phyloP scores from a whole-genome alignment of 179 eudicot genomes.

The Drosera spatulata region DNA sequence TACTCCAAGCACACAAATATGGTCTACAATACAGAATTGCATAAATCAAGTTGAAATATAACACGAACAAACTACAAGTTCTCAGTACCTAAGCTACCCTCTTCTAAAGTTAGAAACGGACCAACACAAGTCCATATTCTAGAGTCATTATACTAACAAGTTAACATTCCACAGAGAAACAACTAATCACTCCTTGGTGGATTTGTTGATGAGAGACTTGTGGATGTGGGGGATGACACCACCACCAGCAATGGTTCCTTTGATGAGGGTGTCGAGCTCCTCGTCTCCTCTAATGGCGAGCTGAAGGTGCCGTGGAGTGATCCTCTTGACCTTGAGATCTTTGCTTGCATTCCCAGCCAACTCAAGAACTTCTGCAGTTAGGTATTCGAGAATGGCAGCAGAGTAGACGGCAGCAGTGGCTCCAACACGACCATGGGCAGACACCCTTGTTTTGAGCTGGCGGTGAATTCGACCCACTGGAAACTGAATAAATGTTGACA shows the following conservation, averaged over 20 bases:
- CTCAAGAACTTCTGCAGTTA: slow-evolving; percentile 49
- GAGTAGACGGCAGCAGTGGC: slow-evolving; percentile 52
- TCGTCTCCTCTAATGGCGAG: slow-evolving; percentile 54
- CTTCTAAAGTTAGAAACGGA: too few relatives aligned
- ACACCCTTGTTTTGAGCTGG: slow-evolving; percentile 36
- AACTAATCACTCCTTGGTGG: slow-evolving; percentile 27
- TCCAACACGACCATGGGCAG: slow-evolving; percentile 45
- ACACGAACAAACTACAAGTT: too few relatives aligned
- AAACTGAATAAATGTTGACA: slow-evolving; percentile 16
- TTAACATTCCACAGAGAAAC: not conserved
- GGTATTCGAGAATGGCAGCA: slow-evolving; percentile 45
- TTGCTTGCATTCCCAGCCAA: slow-evolving; percentile 54
- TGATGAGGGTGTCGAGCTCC: slow-evolving; percentile 35
- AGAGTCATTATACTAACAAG: not conserved
- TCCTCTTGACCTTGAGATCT: slow-evolving; percentile 54
- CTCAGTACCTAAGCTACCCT: too few relatives aligned
- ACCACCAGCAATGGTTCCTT: slow-evolving; percentile 26
- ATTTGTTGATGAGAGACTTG: slow-evolving; percentile 43
- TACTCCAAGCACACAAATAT: too few relatives aligned
- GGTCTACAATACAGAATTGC: too few relatives aligned
- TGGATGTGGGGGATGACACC: slow-evolving; percentile 56
- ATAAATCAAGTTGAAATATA: too few relatives aligned
- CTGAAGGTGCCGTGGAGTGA: slow-evolving; percentile 47
- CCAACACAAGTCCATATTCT: too few relatives aligned
- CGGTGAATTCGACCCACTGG: slow-evolving; percentile 53